These are phyloP conservation scores for Biscogniauxia mediterranea DNA, from an alignment of 2,329 filamentous ascomycete genomes.

Conservation along the genomic window DNA sequence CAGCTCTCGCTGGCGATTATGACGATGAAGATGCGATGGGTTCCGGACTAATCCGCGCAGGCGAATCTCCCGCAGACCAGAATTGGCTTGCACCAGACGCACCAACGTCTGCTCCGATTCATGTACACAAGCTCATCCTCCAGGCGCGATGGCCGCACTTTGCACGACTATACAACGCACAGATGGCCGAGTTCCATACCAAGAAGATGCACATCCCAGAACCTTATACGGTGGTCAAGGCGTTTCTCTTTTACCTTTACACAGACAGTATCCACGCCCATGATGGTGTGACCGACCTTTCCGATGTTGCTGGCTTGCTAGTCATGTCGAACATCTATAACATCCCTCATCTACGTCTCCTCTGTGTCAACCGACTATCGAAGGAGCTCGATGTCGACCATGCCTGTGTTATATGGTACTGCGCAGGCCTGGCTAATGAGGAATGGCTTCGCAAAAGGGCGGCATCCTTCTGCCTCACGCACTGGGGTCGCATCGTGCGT, in stretches of 20 bases:
- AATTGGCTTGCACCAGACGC: conserved; percentile 61
- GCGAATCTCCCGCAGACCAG: conserved; percentile 42
- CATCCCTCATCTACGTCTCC: conserved; percentile 84
- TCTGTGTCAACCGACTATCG: conserved; percentile 87
- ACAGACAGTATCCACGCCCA: conserved; percentile 82
- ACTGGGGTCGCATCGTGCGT: conserved; percentile 93
- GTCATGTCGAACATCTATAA: conserved; percentile 99
- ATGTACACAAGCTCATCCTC: conserved; percentile 92
- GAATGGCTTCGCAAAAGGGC: conserved; percentile 91
- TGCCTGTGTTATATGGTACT: conserved; percentile 94
- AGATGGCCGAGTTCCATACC: conserved; percentile 97
- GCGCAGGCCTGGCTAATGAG: conserved; percentile 83
- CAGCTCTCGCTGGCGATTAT: conserved; percentile 77
- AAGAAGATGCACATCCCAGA: conserved; percentile 98
- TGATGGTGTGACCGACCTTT: conserved; percentile 72
- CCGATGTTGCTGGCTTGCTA: conserved; percentile 87
- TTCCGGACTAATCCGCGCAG: conserved; percentile 47
- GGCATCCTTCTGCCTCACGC: conserved; percentile 82
- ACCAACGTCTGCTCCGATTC: conserved; percentile 76
- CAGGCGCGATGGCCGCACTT: conserved; percentile 98
- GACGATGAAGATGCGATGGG: conserved; percentile 64
- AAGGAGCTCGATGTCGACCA: conserved; percentile 93
- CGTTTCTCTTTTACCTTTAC: conserved; percentile 95
- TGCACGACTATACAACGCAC: conserved; percentile 81
- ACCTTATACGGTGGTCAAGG: conserved; percentile 88